Evolutionary conservation across 352 stramenopile genomes (phyloP).

Genomic region (Pythium phragmiticola): DNA sequence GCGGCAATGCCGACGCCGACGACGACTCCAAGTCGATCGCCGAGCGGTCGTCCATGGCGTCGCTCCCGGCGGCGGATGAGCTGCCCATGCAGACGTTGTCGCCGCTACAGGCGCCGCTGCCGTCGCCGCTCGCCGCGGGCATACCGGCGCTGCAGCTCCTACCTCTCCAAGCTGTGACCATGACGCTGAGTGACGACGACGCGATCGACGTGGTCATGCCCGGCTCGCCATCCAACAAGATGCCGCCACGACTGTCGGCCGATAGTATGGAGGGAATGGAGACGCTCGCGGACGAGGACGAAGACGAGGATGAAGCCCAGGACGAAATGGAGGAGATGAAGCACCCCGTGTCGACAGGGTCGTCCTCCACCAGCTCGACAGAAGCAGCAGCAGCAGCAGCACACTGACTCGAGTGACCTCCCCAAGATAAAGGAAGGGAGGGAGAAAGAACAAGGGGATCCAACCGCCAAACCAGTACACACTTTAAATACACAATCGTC

Average conservation of each 20-base stretch:
- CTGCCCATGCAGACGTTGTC: conserved; percentile 9
- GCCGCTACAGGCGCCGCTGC: conserved; percentile 3
- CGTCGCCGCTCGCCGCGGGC: neutral
- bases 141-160: conserved; percentile 17
- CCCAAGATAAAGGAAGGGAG: neutral
- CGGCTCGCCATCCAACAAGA: conserved; percentile 21
- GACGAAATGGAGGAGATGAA: neutral
- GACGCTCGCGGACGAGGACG: conserved; percentile 25
- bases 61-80: conserved; percentile 13
- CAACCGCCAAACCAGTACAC: conserved; percentile 2
- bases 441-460: neutral
- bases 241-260: conserved; percentile 22
- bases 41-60: conserved; percentile 16
- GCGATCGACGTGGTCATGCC: conserved; percentile 21
- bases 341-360: neutral
- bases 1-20: neutral
- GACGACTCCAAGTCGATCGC: conserved; percentile 7
- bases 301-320: conserved; percentile 12
- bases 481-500: conserved; percentile 3
- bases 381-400: conserved; percentile 3
- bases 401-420: conserved; percentile 7
- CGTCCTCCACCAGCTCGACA: neutral
- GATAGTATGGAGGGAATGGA: conserved; percentile 25
- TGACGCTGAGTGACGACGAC: conserved; percentile 24
- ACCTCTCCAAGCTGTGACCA: conserved; percentile 15